Evolutionary conservation across 2,329 filamentous ascomycete species (phyloP), one percentile per base, ranked within the genome.

Genomic region (Trichoderma koningiopsis): DNA sequence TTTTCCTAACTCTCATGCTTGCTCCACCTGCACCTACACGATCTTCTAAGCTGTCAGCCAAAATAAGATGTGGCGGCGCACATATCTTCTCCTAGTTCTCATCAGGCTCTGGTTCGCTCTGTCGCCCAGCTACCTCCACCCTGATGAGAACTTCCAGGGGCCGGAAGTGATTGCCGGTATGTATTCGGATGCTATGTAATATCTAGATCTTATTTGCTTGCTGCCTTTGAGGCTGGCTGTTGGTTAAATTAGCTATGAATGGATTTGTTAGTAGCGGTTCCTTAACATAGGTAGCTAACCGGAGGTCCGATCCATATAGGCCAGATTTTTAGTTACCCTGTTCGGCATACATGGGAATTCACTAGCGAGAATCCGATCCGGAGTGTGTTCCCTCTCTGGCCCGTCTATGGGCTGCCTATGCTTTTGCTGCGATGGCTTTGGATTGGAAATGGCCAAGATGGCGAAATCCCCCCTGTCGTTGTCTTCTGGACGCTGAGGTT

Each of bases 101-200:
- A 88, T 97, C 76, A 91, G 96, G 80, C 86, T 98, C 77, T 98
- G 95, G 87, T 95, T 98, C 79, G 95, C 96, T 71, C 83, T 98
- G 73, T 94, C 92, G 72, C 92, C 96, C 70, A 98, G 95, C 85
- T 99, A 99, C 81, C 88, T 99, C 58, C 96, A 99, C 80, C 96
- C 96, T 5, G 96, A 99, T 83, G 96, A 99, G 86, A 96, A 98
- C 84, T 99, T 99, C 77, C 96, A 99, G 83, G 96, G 96, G 43
- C 96, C 96, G 19, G 96, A 99, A 84, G 91, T 98, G 73, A 96
- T 98, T 77, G 94, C 95, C 77, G 95, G 95, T 97, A 88, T 74
- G 90, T 83, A 11, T 43, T 6, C 31, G 43, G 37, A 33, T 27
- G n/a, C 37, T 31, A 16, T 68, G 29, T 56, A 59, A 47, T 47